Evolutionary conservation across 164 flowering plant species (phyloP), one percentile per base, ranked within the genome.

Genomic region (Magnolia changhungtana): DNA sequence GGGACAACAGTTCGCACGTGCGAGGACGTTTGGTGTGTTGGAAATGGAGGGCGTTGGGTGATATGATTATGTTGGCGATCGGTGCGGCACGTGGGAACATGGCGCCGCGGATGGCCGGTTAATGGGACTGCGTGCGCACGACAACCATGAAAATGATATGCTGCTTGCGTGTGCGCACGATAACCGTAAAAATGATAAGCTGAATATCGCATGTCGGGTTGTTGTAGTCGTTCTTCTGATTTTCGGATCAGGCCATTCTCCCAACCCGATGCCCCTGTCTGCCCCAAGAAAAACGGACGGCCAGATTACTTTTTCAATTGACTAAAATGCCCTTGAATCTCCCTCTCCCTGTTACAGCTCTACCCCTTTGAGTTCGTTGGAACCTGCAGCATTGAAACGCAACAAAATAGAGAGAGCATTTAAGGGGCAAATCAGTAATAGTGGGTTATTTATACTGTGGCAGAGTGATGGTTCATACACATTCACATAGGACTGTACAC

Each of bases 81-180:
- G 21, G 4, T 59, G 67, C 23, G 72, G 82, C 77, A 79, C 45
- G 69, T 20, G 70, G 58, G 74, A 81, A 79, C 84, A 83, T 65
- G 78, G 71, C 77, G 77, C 79, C 77, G 82, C 75, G 64, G 72
- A 78, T 79, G 72, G 80, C 83, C 79, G 72, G 76, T 74, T 50
- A 76, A 64, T 76, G 69, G 74, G 24, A 58, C 67, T 29, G 75
- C 75, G 75, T 73, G 75, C 51, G 45, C 45, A 37, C 45, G 45
- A 37, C 45, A 37, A 5, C 45, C 45, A 37, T 37, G 45, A 37
- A 37, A 37, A 37, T 37, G 45, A 37, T 37, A 37, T 37, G 45
- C 45, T 37, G 45, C 45, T 37, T 37, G 65, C 65, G 20, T 18
- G 65, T 61, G 65, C 65, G 75, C 75, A 16, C 68, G 75, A 61